Evolutionary conservation across 2,329 filamentous ascomycete species (phyloP).

Genomic region (Penicillium sp.): DNA sequence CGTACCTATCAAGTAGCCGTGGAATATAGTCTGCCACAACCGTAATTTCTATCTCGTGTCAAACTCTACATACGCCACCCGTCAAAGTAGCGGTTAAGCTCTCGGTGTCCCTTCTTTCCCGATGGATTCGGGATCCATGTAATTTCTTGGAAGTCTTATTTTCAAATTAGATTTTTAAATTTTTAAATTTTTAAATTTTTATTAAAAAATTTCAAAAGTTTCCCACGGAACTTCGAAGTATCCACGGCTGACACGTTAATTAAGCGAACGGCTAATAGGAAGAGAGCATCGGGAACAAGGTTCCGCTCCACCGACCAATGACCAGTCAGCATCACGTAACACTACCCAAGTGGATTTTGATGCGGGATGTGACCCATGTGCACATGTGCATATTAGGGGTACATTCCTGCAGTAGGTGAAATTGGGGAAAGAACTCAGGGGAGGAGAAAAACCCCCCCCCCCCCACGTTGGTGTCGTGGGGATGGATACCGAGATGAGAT

Average conservation of each 20-base stretch:
- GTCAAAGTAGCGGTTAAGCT: not conserved
- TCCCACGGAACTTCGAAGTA: not conserved
- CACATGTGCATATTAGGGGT: not conserved
- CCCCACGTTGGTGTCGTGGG: not conserved
- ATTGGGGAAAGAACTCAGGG: not conserved
- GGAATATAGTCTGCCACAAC: not conserved
- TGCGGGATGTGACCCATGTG: not conserved
- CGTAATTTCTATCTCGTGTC: not conserved
- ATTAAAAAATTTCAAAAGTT: not conserved
- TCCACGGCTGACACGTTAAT: conserved; percentile 1
- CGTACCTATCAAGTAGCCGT: not conserved
- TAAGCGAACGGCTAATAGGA: conserved; percentile 2
- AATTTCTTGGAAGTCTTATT: not conserved
- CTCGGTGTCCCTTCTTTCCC: not conserved
- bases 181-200: not conserved
- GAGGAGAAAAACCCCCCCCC: not conserved
- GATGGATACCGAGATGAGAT: not conserved
- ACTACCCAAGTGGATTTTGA: not conserved
- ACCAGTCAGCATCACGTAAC: conserved; percentile 2
- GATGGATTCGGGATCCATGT: not conserved
- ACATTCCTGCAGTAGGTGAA: not conserved
- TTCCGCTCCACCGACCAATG: conserved; percentile 1
- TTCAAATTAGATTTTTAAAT: not conserved
- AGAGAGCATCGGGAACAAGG: not conserved
- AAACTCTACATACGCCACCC: not conserved